phyloP scores from a whole-genome alignment of 305 asterid species.

The Rubia tinctorum region DNA sequence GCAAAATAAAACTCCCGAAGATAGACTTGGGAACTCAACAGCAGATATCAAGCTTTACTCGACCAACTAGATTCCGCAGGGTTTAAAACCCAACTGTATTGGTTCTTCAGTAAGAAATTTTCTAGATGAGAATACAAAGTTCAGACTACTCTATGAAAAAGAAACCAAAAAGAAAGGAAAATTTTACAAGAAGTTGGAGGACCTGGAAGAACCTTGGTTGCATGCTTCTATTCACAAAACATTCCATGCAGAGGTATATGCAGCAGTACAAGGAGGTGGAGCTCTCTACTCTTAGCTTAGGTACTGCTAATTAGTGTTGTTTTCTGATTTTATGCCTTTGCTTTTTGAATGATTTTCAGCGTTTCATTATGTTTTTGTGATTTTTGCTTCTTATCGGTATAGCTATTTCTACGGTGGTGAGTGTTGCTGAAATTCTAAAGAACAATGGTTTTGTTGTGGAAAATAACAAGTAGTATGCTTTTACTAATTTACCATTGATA shows the following conservation, averaged over 20 bases:
- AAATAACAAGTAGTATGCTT: constrained; percentile 41
- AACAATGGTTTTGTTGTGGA: constrained; percentile 75
- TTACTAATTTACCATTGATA: not conserved
- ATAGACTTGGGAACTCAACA: not conserved
- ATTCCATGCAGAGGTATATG: constrained; percentile 21
- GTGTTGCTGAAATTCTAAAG: constrained; percentile 72
- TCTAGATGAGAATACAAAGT: constrained; percentile 53
- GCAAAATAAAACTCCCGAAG: too few species aligned
- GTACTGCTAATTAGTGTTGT: constrained; percentile 25
- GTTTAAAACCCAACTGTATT: constrained; percentile 43
- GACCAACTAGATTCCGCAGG: constrained; percentile 58
- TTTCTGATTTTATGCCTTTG: not conserved
- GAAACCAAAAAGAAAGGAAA: constrained; percentile 43
- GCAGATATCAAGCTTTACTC: constrained; percentile 49
- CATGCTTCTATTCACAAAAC: too few species aligned
- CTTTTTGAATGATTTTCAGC: not conserved
- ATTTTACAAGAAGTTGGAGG: constrained; percentile 40
- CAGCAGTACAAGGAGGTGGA: constrained; percentile 79
- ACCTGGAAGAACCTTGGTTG: too few species aligned
- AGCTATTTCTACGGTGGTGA: constrained; percentile 84
- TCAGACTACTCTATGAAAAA: constrained; percentile 45
- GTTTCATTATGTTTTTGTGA: not conserved
- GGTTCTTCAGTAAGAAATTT: constrained; percentile 48
- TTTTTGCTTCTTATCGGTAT: constrained; percentile 17
- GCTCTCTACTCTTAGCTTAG: constrained; percentile 88